Base-by-base conservation (phyloP, 2,329 filamentous ascomycete species). In the Xylariomycetidae sp. region DNA sequence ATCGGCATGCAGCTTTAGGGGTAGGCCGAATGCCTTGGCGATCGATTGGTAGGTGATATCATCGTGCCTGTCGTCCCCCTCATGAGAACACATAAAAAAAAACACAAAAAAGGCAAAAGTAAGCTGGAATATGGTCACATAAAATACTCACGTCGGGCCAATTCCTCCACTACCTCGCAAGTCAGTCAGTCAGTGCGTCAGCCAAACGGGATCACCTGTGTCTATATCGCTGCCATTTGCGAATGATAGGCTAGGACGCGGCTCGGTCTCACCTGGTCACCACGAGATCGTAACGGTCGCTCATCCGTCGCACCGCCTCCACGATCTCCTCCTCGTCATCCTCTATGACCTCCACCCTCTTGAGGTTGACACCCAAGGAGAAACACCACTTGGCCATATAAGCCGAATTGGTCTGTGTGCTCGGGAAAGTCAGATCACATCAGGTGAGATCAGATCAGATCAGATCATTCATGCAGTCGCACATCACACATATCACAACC, bases 31-130 rank as follows among this genome's bases (percentile, higher is more conserved):
- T 6, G 89, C 92, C 57, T 88, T 88, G 44, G 87, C 89, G 57
- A 98, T 94, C 25, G 88, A 90, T 54, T 85, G 73, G 65, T 98
- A 98, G 16, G 92, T 97, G 49, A 97, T 97, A 57, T 98, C 92
- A 61, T 98, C 92, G 67, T 97, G 90, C 36, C 87, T 94, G 48
- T 42, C 34, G 27, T 27, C 30, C 11, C n/a, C n/a, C n/a, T n/a
- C n/a, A n/a, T n/a, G n/a, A n/a, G n/a, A n/a, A n/a, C n/a, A n/a
- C n/a, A n/a, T n/a, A n/a, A n/a, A n/a, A n/a, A n/a, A n/a, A n/a
- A n/a, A n/a, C n/a, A n/a, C n/a, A n/a, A n/a, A n/a, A n/a, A n/a
- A n/a, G n/a, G n/a, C n/a, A n/a, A n/a, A n/a, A n/a, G n/a, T n/a
- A n/a, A n/a, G n/a, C n/a, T n/a, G n/a, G n/a, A n/a, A n/a, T n/a